A percentile compares a stretch with the other conserved stretches of the same genome.
Conservation (phyloP, 305 asterid species). For the Galium porrigens region DNA sequence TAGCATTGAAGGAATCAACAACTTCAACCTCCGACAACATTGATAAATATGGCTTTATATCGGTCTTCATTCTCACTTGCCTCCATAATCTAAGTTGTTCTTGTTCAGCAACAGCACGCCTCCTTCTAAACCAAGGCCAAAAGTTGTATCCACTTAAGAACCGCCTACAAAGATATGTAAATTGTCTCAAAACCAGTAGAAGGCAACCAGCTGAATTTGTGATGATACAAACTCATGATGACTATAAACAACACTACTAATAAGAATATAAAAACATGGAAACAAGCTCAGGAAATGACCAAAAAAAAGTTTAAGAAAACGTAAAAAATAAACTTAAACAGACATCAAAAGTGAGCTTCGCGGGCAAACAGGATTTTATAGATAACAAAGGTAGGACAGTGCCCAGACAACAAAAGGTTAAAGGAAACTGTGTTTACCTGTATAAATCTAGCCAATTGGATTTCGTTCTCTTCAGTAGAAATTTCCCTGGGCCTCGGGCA, state of each 20-base stretch:
- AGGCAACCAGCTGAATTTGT: neutral
- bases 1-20: slow-evolving; percentile 68
- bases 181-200: slow-evolving; percentile 5
- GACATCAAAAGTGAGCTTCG: neutral
- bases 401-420: slow-evolving; percentile 8
- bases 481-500: slow-evolving; percentile 87
- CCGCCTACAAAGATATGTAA: slow-evolving; percentile 38
- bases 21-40: slow-evolving; percentile 73
- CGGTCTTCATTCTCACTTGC: slow-evolving; percentile 65
- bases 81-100: slow-evolving; percentile 79
- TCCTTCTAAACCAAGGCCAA: slow-evolving; percentile 79
- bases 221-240: neutral
- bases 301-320: neutral
- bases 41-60: slow-evolving; percentile 47
- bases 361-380: neutral
- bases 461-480: slow-evolving; percentile 67
- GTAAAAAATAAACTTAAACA: neutral
- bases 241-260: neutral
- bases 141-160: slow-evolving; percentile 81
- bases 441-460: slow-evolving; percentile 91
- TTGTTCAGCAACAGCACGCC: slow-evolving; percentile 85
- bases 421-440: slow-evolving; percentile 38
- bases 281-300: neutral
- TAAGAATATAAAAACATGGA: neutral
- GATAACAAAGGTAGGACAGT: neutral